Evolutionary conservation across 768 basidiomycete genomes (phyloP), one percentile per base, ranked within the genome.

Genomic region (Lactarius pseudohatsudake): DNA sequence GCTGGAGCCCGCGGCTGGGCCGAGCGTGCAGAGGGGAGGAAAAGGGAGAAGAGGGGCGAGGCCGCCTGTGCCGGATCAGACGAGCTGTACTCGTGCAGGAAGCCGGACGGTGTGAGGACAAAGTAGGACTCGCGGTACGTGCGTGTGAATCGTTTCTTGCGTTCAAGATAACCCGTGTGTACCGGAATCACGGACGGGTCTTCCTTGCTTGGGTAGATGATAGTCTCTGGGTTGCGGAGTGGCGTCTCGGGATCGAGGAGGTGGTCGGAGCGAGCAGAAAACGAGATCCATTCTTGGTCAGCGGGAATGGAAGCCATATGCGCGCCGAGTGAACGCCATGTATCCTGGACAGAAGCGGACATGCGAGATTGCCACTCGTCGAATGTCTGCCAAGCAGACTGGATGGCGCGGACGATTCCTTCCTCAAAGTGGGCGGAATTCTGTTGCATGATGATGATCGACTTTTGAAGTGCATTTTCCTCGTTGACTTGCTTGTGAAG

Each of bases 381-480:
- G 74, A 91, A 99, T 0, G 96, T 98, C 64, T 89, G 86, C 97
- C 97, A 99, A 0, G 97, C 94, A 22, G 94, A 95, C 77, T 98
- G 94, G 68, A 99, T 85, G 3, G 94, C 88, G 66, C 92, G 91
- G 32, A 99, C 94, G 72, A 99, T 92, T 61, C 95, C 96, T 70
- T 94, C 92, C 77, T 98, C 97, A 72, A 99, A 99, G 75, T 96
- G 90, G 26, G 96, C 96, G 18, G 90, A 92, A 75, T 96, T 96
- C 70, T 96, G 94, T 72, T 99, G 96, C 86, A 96, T 98, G 76
- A 99, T 96, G 74, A 99, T 88, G 73, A 98, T 92, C 2, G 90
- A 92, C 76, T 98, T 99, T 78, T 99, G 96, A 16, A 99, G 86
- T 0, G 95, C 87, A 75, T 99, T 99, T 78, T 99, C 97, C 78